Evolutionary conservation across 371 early-diverging fungal species (phyloP).

Genomic region (Caulochytrium protostelioides): DNA sequence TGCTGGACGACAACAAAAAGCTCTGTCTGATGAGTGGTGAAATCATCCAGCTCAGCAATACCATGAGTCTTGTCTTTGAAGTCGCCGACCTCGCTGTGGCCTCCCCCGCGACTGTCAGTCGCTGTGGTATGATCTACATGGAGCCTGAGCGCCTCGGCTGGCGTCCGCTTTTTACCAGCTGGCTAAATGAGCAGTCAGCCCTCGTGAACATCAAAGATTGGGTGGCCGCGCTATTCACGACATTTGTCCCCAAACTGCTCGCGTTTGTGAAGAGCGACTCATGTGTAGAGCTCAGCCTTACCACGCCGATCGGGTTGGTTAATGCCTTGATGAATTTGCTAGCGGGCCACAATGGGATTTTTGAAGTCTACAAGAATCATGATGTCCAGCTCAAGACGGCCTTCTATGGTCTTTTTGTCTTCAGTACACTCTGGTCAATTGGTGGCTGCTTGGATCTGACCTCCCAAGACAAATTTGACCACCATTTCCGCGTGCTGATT

Average conservation of each 20-base stretch:
- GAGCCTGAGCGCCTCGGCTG: conserved; percentile 32
- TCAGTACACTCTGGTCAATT: conserved; percentile 21
- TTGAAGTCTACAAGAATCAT: conserved; percentile 11
- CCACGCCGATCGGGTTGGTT: conserved; percentile 28
- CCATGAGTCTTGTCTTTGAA: conserved; percentile 37
- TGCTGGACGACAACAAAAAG: conserved; percentile 37
- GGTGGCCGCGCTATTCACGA: conserved; percentile 16
- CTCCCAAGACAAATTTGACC: conserved; percentile 24
- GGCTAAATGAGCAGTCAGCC: conserved; percentile 8
- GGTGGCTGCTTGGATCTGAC: conserved; percentile 25
- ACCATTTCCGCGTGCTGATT: conserved; percentile 5
- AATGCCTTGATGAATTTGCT: conserved; percentile 20
- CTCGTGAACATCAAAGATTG: conserved; percentile 4
- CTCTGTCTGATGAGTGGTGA: conserved; percentile 40
- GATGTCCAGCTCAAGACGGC: conserved; percentile 1
- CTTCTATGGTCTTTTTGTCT: conserved; percentile 19
- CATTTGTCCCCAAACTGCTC: conserved; percentile 14
- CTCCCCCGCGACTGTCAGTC: conserved; percentile 41
- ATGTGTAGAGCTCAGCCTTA: conserved; percentile 27
- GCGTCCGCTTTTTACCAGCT: conserved; percentile 25
- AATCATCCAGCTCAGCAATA: conserved; percentile 33
- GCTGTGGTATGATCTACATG: conserved; percentile 37
- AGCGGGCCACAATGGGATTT: conserved; percentile 19
- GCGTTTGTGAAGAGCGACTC: conserved; percentile 16
- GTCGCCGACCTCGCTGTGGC: conserved; percentile 32